phyloP scores from a whole-genome alignment of 2,329 filamentous ascomycete genomes.

The Metarhizium guizhouense region DNA sequence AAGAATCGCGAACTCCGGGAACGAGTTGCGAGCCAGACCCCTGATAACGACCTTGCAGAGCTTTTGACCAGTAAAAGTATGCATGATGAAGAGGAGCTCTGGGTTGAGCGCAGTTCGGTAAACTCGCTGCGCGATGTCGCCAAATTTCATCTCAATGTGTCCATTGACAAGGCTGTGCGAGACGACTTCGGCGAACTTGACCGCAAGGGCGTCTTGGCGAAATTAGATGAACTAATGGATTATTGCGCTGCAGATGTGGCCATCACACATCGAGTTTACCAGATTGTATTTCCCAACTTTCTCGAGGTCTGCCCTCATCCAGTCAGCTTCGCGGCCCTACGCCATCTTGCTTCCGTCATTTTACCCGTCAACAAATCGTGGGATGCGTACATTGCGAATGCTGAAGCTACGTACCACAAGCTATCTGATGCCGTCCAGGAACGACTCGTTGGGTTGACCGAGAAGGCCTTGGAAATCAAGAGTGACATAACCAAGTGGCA shows the following conservation, averaged over 20 bases:
- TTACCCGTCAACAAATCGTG: conserved; percentile 82
- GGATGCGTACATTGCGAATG: conserved; percentile 74
- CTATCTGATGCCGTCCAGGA: conserved; percentile 71
- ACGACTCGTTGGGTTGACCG: conserved; percentile 62
- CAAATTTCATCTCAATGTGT: conserved; percentile 87
- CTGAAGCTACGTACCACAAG: conserved; percentile 74
- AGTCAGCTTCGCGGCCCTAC: conserved; percentile 88
- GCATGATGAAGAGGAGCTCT: conserved; percentile 88
- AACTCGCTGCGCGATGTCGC: conserved; percentile 94
- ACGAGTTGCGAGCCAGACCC: conserved; percentile 62
- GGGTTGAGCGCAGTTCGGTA: conserved; percentile 89
- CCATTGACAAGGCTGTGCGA: conserved; percentile 80
- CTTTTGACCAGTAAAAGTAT: conserved; percentile 60
- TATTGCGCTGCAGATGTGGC: conserved; percentile 94
- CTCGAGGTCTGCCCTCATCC: conserved; percentile 87
- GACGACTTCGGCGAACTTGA: conserved; percentile 82
- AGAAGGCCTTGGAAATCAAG: conserved; percentile 70
- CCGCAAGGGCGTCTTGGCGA: conserved; percentile 57
- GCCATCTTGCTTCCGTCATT: conserved; percentile 90
- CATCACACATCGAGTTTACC: conserved; percentile 89
- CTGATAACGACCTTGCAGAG: conserved; percentile 60
- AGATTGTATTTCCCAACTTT: conserved; percentile 86
- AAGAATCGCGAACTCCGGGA: conserved; percentile 82
- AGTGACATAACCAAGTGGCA: conserved; percentile 58
- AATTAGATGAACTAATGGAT: conserved; percentile 74